Percentiles rank a stretch among this genome's conserved stretches.
Evolutionary conservation across 2,329 filamentous ascomycete species (phyloP).

Genomic region (Colletotrichum abscissum): DNA sequence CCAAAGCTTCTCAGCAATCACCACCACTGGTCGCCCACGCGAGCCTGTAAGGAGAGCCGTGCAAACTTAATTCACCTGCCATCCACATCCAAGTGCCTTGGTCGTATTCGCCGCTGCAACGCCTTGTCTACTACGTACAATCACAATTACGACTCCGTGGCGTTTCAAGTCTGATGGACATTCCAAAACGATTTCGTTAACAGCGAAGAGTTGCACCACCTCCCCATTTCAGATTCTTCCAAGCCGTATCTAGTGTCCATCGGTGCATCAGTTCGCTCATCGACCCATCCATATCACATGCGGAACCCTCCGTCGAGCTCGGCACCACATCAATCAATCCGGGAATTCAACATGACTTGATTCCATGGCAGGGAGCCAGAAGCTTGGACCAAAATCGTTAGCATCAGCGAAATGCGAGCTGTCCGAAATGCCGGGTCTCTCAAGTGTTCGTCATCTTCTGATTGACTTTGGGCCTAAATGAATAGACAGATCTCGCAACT

Average conservation of each 20-base stretch:
- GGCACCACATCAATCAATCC: not conserved
- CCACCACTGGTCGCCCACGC: not conserved
- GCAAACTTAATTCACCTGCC: slow-evolving; percentile 14
- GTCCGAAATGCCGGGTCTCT: not conserved
- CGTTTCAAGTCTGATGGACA: slow-evolving; percentile 15
- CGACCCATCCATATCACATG: not conserved
- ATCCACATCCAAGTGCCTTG: not conserved
- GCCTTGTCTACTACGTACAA: not conserved
- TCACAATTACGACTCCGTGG: slow-evolving; percentile 4
- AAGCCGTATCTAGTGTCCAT: not conserved
- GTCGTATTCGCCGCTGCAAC: slow-evolving; percentile 8
- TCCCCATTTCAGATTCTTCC: not conserved
- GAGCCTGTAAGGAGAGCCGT: slow-evolving; percentile 3
- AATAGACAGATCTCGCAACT: not conserved
- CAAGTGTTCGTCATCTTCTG: not conserved
- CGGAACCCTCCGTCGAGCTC: not conserved
- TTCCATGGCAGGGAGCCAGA: not conserved
- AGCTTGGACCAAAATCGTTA: not conserved
- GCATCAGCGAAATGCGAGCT: not conserved
- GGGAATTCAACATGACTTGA: not conserved
- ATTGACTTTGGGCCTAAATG: not conserved
- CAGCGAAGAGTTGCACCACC: not conserved
- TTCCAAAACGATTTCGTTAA: slow-evolving; percentile 2
- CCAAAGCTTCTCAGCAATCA: not conserved
- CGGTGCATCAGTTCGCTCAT: not conserved